A percentile compares a stretch with the other conserved stretches of the same genome.
Evolutionary conservation across 192 early-diverging fungal genomes (phyloP).

Genomic region (Phycomyces nitens): DNA sequence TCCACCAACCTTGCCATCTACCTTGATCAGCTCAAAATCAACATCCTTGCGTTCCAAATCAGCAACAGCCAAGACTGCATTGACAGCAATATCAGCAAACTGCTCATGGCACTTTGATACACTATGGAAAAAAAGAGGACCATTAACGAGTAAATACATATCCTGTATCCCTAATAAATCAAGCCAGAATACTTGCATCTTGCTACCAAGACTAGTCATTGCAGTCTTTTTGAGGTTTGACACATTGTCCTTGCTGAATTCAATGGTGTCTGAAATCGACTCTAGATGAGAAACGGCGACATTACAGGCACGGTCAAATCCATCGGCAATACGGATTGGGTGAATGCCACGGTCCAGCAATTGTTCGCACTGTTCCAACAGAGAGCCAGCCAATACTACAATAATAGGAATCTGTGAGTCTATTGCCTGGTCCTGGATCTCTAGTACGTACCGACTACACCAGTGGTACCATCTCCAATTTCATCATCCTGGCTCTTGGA

Average conservation of each 20-base stretch:
- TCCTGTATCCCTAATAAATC: too few relatives aligned
- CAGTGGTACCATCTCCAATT: slow-evolving; percentile 99
- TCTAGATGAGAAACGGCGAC: slow-evolving; percentile 92
- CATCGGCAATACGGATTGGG: slow-evolving; percentile 98
- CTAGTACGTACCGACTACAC: slow-evolving; percentile 98
- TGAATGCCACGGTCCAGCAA: slow-evolving; percentile 96
- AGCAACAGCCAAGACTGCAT: slow-evolving; percentile 95
- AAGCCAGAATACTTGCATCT: slow-evolving; percentile 74
- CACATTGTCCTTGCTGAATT: slow-evolving; percentile 76
- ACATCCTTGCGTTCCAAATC: slow-evolving; percentile 99
- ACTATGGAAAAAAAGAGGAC: slow-evolving; percentile 38
- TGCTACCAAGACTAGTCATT: slow-evolving; percentile 95
- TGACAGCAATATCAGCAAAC: slow-evolving; percentile 97
- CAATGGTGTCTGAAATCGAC: slow-evolving; percentile 86
- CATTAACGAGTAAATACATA: too few relatives aligned
- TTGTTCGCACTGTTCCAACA: slow-evolving; percentile 95
- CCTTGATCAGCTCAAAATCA: slow-evolving; percentile 99
- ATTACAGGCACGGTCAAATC: slow-evolving; percentile 95
- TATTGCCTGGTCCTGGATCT: too few relatives aligned
- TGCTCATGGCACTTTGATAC: slow-evolving; percentile 98
- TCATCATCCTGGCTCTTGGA: slow-evolving; percentile 99
- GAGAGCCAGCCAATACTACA: slow-evolving; percentile 91
- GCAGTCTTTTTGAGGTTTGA: slow-evolving; percentile 90
- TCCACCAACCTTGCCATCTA: slow-evolving; percentile 98
- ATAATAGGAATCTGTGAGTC: background rate